These are phyloP conservation scores for Paramyrothecium roridum DNA, from an alignment of 2,329 filamentous ascomycete species.

Conservation along the genomic window DNA sequence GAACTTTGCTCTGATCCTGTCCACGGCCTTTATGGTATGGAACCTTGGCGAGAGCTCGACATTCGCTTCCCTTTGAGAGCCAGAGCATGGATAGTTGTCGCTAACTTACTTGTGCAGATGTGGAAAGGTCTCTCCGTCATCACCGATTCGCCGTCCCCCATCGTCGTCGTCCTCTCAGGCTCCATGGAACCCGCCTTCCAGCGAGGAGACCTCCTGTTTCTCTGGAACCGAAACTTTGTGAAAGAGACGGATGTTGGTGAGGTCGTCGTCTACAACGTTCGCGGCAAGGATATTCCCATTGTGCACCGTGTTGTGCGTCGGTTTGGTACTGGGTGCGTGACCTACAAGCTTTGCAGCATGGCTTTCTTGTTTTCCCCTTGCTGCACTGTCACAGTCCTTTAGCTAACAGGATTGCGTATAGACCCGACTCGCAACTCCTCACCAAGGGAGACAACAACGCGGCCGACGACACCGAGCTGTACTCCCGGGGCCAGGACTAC, in stretches of 20 bases:
- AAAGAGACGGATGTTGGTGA: constrained; percentile 54
- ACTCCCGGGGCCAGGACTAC: constrained; percentile 83
- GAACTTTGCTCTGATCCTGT: constrained; percentile 88
- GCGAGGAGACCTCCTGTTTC: constrained; percentile 70
- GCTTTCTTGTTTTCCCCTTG: neutral
- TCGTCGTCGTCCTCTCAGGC: constrained; percentile 81
- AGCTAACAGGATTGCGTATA: constrained; percentile 19
- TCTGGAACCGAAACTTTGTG: constrained; percentile 70
- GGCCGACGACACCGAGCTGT: constrained; percentile 85
- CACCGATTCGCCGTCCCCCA: constrained; percentile 72
- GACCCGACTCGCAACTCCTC: constrained; percentile 66
- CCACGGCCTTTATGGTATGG: constrained; percentile 81
- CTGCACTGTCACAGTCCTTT: neutral
- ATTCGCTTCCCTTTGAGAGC: too few species aligned
- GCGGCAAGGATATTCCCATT: constrained; percentile 94
- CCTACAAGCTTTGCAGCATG: neutral
- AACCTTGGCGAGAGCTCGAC: too few species aligned
- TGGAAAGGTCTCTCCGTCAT: constrained; percentile 85
- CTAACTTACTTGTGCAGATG: constrained; percentile 44
- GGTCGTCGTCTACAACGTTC: constrained; percentile 72
- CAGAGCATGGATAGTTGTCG: neutral
- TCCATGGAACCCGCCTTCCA: constrained; percentile 83
- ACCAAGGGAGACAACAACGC: constrained; percentile 98
- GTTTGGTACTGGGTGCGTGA: constrained; percentile 55
- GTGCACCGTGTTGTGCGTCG: constrained; percentile 87